Base-by-base conservation (phyloP, 2,329 filamentous ascomycete species). In the Ascochyta clinopodiicola region DNA sequence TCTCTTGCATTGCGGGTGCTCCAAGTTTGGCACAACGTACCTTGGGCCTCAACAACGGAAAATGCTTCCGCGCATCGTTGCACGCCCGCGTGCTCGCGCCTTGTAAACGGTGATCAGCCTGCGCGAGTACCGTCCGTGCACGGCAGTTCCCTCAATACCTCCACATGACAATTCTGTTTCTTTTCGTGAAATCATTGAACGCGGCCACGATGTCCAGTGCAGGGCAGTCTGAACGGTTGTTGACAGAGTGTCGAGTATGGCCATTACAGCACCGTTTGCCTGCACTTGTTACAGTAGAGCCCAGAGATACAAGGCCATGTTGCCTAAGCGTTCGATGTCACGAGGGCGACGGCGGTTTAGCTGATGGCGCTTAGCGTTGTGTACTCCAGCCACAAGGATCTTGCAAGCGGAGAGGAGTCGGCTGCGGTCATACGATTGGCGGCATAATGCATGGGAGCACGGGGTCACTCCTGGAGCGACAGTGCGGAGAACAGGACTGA, bases 341-440 rank as follows among this genome's bases (percentile, higher is more conserved):
- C 52, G 29, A 37, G 52, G 46, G 36, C 42, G 24, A 42, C 29
- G 36, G 42, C 46, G 37, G 9, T 51, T 46, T 25, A 36, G 34
- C 34, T 49, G 51, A 54, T 40, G 42, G 52, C 42, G 46, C 43
- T 25, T 56, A 56, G 52, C 46, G 46, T 51, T 46, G 35, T 35
- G 43, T 35, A 22, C 32, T 44, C 37, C 46, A 56, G 42, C 42
- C 46, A 56, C 52, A 51, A 47, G 52, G 43, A 56, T 56, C 15
- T 36, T 43, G 31, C 32, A 38, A 46, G 46, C 52, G 52, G 46
- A 56, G 36, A 35, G 52, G 52, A 56, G 52, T 56, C 31, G 42
- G 22, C 42, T 51, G 47, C 42, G 37, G 46, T 51, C 52, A 50
- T 34, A 46, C 52, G 36, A 51, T 56, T 50, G 52, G 52, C 52